Evolutionary conservation across 2,329 filamentous ascomycete genomes (phyloP).

Genomic region (Aspergillus pseudoterreus): DNA sequence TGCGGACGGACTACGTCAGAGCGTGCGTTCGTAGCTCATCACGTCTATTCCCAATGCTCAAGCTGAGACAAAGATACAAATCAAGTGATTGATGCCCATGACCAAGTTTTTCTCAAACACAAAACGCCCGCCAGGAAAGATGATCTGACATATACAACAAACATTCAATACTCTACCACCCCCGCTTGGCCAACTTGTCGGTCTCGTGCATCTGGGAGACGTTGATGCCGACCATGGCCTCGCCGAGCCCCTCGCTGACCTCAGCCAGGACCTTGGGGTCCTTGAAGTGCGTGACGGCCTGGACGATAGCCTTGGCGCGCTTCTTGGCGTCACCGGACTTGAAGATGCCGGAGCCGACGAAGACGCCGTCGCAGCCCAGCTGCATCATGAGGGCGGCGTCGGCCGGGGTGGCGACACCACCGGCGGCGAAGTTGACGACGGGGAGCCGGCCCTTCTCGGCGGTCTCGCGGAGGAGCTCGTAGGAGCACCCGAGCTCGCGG

Average conservation of each 20-base stretch:
- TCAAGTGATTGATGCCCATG: too few relatives aligned
- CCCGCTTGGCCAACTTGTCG: slow-evolving; percentile 79
- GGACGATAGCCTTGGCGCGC: slow-evolving; percentile 90
- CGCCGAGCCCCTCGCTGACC: slow-evolving; percentile 83
- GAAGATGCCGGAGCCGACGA: slow-evolving; percentile 96
- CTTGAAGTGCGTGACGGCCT: slow-evolving; percentile 85
- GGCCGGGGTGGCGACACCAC: slow-evolving; percentile 97
- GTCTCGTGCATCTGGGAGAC: slow-evolving; percentile 70
- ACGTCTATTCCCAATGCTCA: too few relatives aligned
- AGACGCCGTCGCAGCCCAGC: slow-evolving; percentile 94
- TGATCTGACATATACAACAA: not conserved
- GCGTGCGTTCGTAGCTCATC: too few relatives aligned
- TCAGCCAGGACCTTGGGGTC: slow-evolving; percentile 83
- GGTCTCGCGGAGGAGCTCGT: slow-evolving; percentile 76
- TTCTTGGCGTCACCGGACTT: slow-evolving; percentile 89
- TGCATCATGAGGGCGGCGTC: slow-evolving; percentile 99
- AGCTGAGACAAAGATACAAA: too few relatives aligned
- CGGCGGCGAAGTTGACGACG: slow-evolving; percentile 96
- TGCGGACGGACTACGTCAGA: too few relatives aligned
- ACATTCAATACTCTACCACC: slow-evolving; percentile 60
- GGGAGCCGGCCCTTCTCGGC: slow-evolving; percentile 83
- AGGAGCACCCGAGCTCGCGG: slow-evolving; percentile 75
- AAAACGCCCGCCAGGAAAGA: slow-evolving; percentile 8
- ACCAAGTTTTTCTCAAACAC: not conserved
- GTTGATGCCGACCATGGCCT: slow-evolving; percentile 97